A percentile compares a stretch with the other conserved stretches of the same genome.
Conservation (phyloP, 1,284 basidiomycete species). For the Singerocomus inundabilis region DNA sequence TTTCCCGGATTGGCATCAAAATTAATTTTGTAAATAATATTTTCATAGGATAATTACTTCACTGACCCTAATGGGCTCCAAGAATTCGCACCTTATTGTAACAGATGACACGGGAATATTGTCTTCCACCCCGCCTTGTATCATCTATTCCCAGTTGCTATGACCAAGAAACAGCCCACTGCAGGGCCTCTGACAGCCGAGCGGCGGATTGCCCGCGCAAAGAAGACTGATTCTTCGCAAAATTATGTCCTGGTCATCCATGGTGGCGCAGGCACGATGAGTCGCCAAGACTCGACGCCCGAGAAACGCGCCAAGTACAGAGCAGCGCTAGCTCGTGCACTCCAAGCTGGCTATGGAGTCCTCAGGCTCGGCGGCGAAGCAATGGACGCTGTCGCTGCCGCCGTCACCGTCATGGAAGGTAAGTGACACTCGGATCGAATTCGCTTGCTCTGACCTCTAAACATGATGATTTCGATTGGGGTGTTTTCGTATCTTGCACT, state of each 20-base stretch:
- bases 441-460: too few relatives aligned
- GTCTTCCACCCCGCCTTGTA: too few relatives aligned
- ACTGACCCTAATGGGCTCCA: too few relatives aligned
- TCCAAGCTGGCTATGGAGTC: conserved; percentile 63
- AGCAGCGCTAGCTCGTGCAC: conserved; percentile 49
- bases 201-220: conserved; percentile 1
- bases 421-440: background rate
- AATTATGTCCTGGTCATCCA: conserved; percentile 60
- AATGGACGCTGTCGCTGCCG: conserved; percentile 78
- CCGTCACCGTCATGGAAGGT: conserved; percentile 75
- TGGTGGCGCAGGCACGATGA: conserved; percentile 75
- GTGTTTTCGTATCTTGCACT: background rate
- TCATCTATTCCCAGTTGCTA: background rate
- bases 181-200: background rate
- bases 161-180: conserved; percentile 4
- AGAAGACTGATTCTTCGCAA: conserved; percentile 3
- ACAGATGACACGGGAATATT: too few relatives aligned
- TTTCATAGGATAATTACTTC: too few relatives aligned
- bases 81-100: too few relatives aligned
- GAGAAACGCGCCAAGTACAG: conserved; percentile 61
- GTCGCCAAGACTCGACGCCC: conserved; percentile 56
- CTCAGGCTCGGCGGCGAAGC: conserved; percentile 70
- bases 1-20: too few relatives aligned
- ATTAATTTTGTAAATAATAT: too few relatives aligned
- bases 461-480: background rate